These are phyloP conservation scores for Gossypium longicalyx DNA, from an alignment of 345 rosid species.

Conservation along the genomic window DNA sequence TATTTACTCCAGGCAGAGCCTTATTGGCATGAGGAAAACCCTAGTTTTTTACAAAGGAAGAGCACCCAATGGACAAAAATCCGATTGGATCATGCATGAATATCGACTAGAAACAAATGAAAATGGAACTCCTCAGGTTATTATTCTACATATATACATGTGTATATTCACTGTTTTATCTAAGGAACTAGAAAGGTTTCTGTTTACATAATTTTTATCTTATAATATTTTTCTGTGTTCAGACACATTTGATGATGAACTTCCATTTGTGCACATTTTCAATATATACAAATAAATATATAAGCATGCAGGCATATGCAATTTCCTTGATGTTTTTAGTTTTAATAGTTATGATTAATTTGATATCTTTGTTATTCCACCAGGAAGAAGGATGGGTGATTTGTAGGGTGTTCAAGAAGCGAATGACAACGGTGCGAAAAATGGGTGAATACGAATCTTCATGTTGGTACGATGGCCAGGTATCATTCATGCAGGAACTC, in stretches of 20 bases:
- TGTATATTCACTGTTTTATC: neutral
- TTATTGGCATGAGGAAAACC: conserved; percentile 92
- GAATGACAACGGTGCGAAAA: conserved; percentile 58
- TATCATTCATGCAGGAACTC: conserved; percentile 62
- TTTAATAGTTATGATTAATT: neutral
- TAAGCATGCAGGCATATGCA: neutral
- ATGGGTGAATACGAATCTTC: conserved; percentile 60
- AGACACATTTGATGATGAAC: neutral
- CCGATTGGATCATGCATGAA: conserved; percentile 98
- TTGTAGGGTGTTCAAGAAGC: conserved; percentile 92
- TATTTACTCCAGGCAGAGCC: conserved; percentile 64
- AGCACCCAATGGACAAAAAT: conserved; percentile 94
- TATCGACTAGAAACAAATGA: conserved; percentile 91
- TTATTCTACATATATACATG: too few species aligned
- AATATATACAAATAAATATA: too few species aligned
- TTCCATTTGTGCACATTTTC: neutral
- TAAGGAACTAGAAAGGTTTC: too few species aligned
- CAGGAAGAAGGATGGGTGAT: conserved; percentile 99
- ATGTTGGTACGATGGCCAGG: conserved; percentile 80
- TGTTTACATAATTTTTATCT: neutral
- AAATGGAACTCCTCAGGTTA: conserved; percentile 73
- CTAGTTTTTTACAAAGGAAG: conserved; percentile 92
- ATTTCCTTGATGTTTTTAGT: neutral
- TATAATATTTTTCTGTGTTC: neutral
- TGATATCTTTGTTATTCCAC: neutral